phyloP scores from a whole-genome alignment of 75 land plant genomes.

The Pinus taeda region DNA sequence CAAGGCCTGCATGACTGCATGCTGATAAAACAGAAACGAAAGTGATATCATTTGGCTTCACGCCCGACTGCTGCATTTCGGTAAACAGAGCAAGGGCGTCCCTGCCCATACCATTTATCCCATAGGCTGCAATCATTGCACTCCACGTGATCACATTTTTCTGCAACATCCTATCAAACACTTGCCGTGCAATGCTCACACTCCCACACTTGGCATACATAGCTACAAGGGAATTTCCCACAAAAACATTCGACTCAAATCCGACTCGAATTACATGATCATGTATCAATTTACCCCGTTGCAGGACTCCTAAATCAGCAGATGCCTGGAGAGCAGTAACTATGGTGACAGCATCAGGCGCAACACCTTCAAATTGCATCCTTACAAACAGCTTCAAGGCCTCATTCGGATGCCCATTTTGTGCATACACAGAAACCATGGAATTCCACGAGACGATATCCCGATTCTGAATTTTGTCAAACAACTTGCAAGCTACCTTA shows the following conservation, averaged over 20 bases:
- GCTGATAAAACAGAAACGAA: conserved; percentile 24
- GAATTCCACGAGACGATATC: conserved; percentile 14
- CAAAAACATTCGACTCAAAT: conserved; percentile 6
- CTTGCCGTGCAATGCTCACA: conserved; percentile 18
- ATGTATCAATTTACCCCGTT: conserved; percentile 14
- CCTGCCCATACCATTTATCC: conserved; percentile 10
- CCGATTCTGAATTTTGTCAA: conserved; percentile 9
- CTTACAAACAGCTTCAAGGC: conserved; percentile 5
- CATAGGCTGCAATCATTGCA: conserved; percentile 23
- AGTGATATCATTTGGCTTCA: conserved; percentile 13
- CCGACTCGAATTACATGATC: conserved; percentile 10
- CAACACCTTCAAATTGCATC: conserved; percentile 11
- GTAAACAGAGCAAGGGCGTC: conserved; percentile 10
- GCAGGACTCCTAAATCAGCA: conserved; percentile 6
- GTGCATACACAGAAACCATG: conserved; percentile 14
- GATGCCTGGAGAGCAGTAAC: conserved; percentile 17
- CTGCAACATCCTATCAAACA: conserved; percentile 13
- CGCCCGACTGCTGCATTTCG: conserved; percentile 14
- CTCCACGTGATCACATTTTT: conserved; percentile 27
- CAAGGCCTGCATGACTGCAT: conserved; percentile 25
- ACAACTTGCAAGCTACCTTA: conserved; percentile 3
- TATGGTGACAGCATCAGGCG: conserved; percentile 7
- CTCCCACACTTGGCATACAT: conserved; percentile 37
- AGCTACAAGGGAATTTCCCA: conserved; percentile 23
- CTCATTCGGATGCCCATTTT: conserved; percentile 7